These are phyloP conservation scores for Geranomyces michiganensis DNA, from an alignment of 192 early-diverging fungal genomes.

Conservation along the genomic window DNA sequence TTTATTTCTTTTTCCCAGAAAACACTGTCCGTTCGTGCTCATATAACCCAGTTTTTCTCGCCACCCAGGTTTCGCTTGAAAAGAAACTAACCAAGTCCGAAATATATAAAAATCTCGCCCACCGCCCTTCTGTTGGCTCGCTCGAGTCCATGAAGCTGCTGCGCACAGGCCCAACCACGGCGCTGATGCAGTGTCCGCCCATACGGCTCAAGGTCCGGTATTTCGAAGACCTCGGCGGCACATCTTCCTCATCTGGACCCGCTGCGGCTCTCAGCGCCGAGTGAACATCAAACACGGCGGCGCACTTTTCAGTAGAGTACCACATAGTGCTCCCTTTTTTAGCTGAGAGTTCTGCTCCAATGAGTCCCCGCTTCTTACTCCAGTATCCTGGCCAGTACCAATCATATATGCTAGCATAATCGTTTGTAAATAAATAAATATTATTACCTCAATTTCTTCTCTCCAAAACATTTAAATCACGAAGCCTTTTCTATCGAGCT, in stretches of 20 bases:
- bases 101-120: background rate
- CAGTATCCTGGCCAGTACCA: no score
- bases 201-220: conserved; percentile 21
- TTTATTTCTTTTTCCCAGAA: background rate
- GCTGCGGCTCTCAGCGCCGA: background rate
- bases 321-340: no score
- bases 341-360: no score
- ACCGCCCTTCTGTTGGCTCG: conserved; percentile 17
- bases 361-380: no score
- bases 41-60: conserved; percentile 8
- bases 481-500: conserved; percentile 19
- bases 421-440: no score
- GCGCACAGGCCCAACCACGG: conserved; percentile 20
- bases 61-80: conserved; percentile 13
- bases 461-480: background rate
- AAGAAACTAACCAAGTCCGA: conserved; percentile 3
- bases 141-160: conserved; percentile 31
- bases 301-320: no score
- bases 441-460: background rate
- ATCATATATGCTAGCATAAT: no score
- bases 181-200: conserved; percentile 22
- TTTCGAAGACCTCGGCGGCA: conserved; percentile 20
- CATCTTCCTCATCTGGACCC: background rate
- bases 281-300: no score
- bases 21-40: conserved; percentile 2